Base-by-base conservation (phyloP, 441 rosid genomes). In the Eutrema salsugineum region DNA sequence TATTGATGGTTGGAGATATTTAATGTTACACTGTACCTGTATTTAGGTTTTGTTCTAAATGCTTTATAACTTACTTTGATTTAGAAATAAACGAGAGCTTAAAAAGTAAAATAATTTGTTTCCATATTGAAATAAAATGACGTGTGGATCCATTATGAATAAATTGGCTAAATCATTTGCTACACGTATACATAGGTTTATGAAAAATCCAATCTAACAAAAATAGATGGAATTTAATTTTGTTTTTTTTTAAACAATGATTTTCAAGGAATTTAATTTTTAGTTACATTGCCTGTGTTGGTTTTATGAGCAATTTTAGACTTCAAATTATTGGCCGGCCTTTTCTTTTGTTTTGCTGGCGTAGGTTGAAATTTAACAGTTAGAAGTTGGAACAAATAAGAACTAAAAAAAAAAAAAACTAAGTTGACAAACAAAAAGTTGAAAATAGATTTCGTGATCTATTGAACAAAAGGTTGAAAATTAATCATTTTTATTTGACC, bases 351-450 rank as follows among this genome's bases (percentile, higher is more conserved):
- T 49, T 36, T 33, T 6, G 39, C 22, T 54, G 63, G 24, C 49
- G 16, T 63, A 12, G 5, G 38, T 32, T 54, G 57, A 63, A 63
- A 35, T 27, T 11, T 43, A 24, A 73, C 46, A 39, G 77, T 73
- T 66, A 73, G 68, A 40, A 33, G 68, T 66, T 74, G 62, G 68
- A 42, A 22, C 47, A 30, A 3, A n/a, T 19, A 30, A 70, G n/a
- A 42, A 54, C 12, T 43, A 48, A 50, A 48, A 22, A 24, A 3
- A 24, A 24, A 49, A 63, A 57, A 47, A 28, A 19, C 40, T 27
- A 40, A 24, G 36, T 65, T 56, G 77, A 48, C 66, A 17, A 73
- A 57, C 2, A 57, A 17, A 57, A 66, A 19, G 55, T 66, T 58
- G 77, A 48, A 72, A 57, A 4, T 27, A 0, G 24, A 8, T 46